Evolutionary conservation across 1,284 basidiomycete genomes (phyloP), one percentile per base, ranked within the genome.

Genomic region (Sanguinoderma infundibulare): DNA sequence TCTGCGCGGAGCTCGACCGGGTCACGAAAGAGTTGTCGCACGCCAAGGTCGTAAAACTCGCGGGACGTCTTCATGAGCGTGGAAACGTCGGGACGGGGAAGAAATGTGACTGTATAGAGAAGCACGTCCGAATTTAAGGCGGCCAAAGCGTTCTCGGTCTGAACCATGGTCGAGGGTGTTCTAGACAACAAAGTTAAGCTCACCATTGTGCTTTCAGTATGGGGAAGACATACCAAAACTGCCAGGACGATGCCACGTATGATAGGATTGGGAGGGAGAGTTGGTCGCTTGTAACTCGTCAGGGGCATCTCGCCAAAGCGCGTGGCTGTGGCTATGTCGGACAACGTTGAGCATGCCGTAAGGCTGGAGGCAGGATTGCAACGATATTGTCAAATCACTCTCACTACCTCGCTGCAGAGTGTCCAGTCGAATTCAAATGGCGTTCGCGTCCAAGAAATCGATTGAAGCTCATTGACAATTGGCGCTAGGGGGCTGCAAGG

Each of bases 111-210:
- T 3, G 62, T 38, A n/a, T 60, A 42, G 9, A 57, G 22, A 28
- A 66, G 62, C 8, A 62, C 57, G 46, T 66, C 62, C 51, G 46
- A 53, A 35, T 64, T 62, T 42, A 67, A 60, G 36, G 20, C 4
- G 3, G 42, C 22, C 36, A 60, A 30, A 24, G 32, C 17, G 0
- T 7, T 51, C 22, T 17, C 3, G 8, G 32, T 9, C 3, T 5
- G 32, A 24, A 7, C 9, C 34, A 36, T 51, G 0, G 26, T 10
- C 6, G n/a, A 0, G 26, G 10, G 4, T 8, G 3, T 35, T 24
- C 50, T 17, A 51, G 14, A 26, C 12, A 2, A 30, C 15, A 17
- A 7, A 1, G 24, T 47, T 4, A n/a, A 17, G 14, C 34, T 28
- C 14, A 47, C 26, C n/a, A 28, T n/a, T 14, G 30, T 47, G 46